Evolutionary conservation across 306 rosid genomes (phyloP), one percentile per base, ranked within the genome.

Genomic region (Quercus robur): DNA sequence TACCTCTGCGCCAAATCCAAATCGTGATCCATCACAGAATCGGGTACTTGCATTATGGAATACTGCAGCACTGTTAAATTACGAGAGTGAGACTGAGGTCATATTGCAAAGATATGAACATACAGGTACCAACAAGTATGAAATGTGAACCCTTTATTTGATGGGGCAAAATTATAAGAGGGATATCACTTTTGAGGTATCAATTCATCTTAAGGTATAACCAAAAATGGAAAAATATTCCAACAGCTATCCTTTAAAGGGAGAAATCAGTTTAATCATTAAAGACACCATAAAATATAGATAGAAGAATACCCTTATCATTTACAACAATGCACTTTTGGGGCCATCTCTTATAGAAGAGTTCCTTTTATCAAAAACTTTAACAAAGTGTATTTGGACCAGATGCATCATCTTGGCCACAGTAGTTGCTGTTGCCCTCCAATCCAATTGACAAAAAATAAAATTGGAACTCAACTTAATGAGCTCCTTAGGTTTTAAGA

Each of bases 1-100:
- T 80, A 90, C 98, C 97, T 91, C 97, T 78, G 97, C 97, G 18
- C 92, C 94, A 46, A 91, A 92, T 41, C 97, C 96, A 71, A 92
- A 93, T 44, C 90, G 97, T 11, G 96, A 89, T 77, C 96, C 97
- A 73, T 91, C 94, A 56, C 91, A 87, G 75, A 90, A 93, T 58
- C 94, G 70, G 26, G 95, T 86, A 76, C 95, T 93, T 79, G 94
- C 95, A 84, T 94, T 94, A 79, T 91, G 97, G 85, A 91, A 88
- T 41, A 93, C 86, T 19, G 97, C 99, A 81, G 95, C 95, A 58
- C 98, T 93, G 86, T 73, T 78, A 69, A 78, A 56, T 77, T 3
- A 75, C 46, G 33, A 75, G 21, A 41, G n/a, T 35, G 79, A 75
- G 21, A 41, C 17, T 35, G 79, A 71, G 30, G 57, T 61, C 15